These are phyloP conservation scores for Epicoccum nigrum DNA, from an alignment of 2,329 filamentous ascomycete genomes.

Conservation along the genomic window DNA sequence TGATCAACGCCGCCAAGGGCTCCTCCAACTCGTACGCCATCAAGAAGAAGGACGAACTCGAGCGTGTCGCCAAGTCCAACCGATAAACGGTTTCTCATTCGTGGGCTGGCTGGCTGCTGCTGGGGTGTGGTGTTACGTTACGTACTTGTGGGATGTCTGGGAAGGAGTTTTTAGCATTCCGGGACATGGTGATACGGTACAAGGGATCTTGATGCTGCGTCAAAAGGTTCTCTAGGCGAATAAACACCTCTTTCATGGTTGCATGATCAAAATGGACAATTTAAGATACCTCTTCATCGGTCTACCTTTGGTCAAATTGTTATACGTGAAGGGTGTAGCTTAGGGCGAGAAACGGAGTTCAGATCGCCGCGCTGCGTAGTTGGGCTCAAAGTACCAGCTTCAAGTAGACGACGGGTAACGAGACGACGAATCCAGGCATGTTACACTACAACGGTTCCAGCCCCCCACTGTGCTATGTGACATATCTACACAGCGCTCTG, in stretches of 20 bases:
- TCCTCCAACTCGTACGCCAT: constrained; percentile 99
- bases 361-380: constrained; percentile 4
- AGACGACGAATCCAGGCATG: constrained; percentile 19
- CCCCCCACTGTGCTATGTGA: neutral
- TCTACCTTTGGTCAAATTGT: constrained; percentile 9
- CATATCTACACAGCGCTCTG: too few species aligned
- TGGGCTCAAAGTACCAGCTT: constrained; percentile 10
- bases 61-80: constrained; percentile 99
- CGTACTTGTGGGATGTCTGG: constrained; percentile 38
- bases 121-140: constrained; percentile 22
- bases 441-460: neutral
- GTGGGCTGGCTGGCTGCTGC: too few species aligned
- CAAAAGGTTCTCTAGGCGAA: constrained; percentile 47
- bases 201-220: constrained; percentile 44
- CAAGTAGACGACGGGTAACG: constrained; percentile 15
- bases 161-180: constrained; percentile 43
- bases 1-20: constrained; percentile 99
- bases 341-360: constrained; percentile 4
- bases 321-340: constrained; percentile 20
- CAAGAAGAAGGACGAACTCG: constrained; percentile 99
- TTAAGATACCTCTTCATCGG: constrained; percentile 34
- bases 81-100: constrained; percentile 80
- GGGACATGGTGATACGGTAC: constrained; percentile 39
- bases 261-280: constrained; percentile 48
- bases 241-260: constrained; percentile 49